Conservation (phyloP, 805 yeast genomes). For the Candida cerambycidarum region DNA sequence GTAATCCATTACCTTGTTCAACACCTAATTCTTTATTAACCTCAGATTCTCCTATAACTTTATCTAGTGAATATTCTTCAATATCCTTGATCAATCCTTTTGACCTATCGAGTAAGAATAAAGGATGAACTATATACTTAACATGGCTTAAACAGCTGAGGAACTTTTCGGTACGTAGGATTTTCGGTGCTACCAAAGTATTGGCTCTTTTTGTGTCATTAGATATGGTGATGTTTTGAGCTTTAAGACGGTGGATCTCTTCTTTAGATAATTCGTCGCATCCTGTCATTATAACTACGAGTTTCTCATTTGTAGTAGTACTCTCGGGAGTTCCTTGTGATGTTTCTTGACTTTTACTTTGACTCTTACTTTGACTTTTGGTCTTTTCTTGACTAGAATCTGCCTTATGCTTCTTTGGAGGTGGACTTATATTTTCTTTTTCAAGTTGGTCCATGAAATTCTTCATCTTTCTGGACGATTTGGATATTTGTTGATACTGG, state of each 20-base stretch:
- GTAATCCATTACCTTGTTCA: slow-evolving; percentile 18
- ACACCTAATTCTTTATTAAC: slow-evolving; percentile 31
- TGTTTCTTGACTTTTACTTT: neutral
- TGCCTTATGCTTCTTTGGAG: slow-evolving; percentile 15
- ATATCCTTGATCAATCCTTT: slow-evolving; percentile 15
- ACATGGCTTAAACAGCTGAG: slow-evolving; percentile 64
- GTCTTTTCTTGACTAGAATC: slow-evolving; percentile 1
- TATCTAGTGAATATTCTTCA: slow-evolving; percentile 36
- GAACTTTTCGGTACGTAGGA: slow-evolving; percentile 86
- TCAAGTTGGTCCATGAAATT: slow-evolving; percentile 37
- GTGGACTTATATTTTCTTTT: slow-evolving; percentile 14
- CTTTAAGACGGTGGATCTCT: slow-evolving; percentile 21
- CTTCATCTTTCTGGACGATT: slow-evolving; percentile 44
- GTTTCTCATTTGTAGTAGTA: too few species aligned
- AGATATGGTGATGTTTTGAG: slow-evolving; percentile 3
- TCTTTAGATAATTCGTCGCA: slow-evolving; percentile 47
- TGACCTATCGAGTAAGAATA: slow-evolving; percentile 49
- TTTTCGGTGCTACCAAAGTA: slow-evolving; percentile 72
- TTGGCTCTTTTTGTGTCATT: slow-evolving; percentile 23
- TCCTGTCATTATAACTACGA: slow-evolving; percentile 55
- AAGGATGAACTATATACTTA: slow-evolving; percentile 54
- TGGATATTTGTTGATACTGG: slow-evolving; percentile 52
- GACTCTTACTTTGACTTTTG: neutral
- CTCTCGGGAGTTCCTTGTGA: too few species aligned
- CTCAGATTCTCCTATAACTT: slow-evolving; percentile 27